These are phyloP conservation scores for Tephrocybe sp. DNA, from an alignment of 768 basidiomycete species.

Conservation along the genomic window DNA sequence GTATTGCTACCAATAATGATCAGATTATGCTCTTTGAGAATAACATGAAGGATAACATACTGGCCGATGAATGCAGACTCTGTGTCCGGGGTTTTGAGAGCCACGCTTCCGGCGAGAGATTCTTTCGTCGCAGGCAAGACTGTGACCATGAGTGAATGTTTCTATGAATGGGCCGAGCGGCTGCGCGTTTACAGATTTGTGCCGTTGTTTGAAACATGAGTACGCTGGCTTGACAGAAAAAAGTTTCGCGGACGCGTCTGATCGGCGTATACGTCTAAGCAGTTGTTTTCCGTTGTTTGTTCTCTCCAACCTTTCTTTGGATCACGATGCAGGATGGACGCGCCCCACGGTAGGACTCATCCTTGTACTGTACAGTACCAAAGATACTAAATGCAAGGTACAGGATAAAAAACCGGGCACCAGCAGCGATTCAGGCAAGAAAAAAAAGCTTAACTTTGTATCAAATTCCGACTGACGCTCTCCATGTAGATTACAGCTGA, in stretches of 20 bases:
- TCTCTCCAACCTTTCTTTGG: background rate
- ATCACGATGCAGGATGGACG: conserved; percentile 17
- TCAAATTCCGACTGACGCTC: conserved; percentile 4
- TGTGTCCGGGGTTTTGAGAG: background rate
- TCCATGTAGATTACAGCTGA: conserved; percentile 87
- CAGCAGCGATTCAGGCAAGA: conserved; percentile 86
- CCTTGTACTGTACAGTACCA: background rate
- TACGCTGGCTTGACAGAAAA: too few species aligned
- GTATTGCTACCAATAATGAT: conserved; percentile 15
- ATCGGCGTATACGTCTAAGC: too few species aligned
- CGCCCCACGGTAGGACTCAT: conserved; percentile 9
- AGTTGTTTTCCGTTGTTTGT: conserved; percentile 1
- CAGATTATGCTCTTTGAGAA: background rate
- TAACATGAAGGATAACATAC: conserved; percentile 6
- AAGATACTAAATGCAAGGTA: background rate
- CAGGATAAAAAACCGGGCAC: conserved; percentile 94
- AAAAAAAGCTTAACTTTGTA: conserved; percentile 1
- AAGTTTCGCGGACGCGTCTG: too few species aligned
- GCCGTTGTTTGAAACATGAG: too few species aligned
- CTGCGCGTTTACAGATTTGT: too few species aligned
- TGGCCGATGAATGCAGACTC: conserved; percentile 12
- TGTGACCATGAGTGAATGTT: too few species aligned
- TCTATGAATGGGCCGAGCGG: too few species aligned
- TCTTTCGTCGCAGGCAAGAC: too few species aligned
- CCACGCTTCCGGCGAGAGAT: background rate